Base-by-base conservation (phyloP, 1,139 yeast genomes). In the Dujonia santamariae region DNA sequence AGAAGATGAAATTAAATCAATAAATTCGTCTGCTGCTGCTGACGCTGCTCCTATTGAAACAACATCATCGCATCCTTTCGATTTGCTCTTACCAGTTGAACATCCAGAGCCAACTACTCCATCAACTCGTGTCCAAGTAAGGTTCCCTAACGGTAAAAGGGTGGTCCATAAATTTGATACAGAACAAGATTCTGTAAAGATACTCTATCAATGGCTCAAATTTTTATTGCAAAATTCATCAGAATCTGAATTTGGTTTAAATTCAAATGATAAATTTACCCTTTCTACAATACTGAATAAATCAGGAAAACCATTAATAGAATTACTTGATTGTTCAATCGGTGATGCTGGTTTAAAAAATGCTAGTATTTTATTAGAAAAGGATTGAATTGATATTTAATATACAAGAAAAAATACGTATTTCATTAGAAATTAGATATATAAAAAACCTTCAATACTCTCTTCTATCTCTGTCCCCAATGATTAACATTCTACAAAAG, bases 81-180 rank as follows among this genome's bases (percentile, higher is more conserved):
- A 68, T 6, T 36, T 59, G 0, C 77, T 81, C 14, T 38, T 49
- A 15, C 68, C 92, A 0, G 46, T 53, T 1, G 67, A 70, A 23
- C 79, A 80, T 38, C 61, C 61, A 0, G 96, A 85, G 45, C 38
- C 38, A 15, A 21, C 24, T 7, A 29, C 23, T 12, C 88, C 92
- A 0, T 71, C 79, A 0, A 86, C 97, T 1, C 67, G 98, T 47
- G 75, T 94, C 17, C 98, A 92, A 57, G 72, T 94, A 15, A 72
- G 97, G 39, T 75, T 87, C 28, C 95, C 94, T 13, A 88, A 84
- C 48, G 97, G 97, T 16, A 74, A 81, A 37, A 68, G 97, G 42
- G 62, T 83, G 11, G 82, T 92, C n/a, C 81, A 87, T 39, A 74
- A 87, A 44, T 85, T 92, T 49, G 61, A 60, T 11, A 49, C 73